Base-by-base conservation (phyloP, 2,329 filamentous ascomycete genomes). In the Trichoderma sp. region DNA sequence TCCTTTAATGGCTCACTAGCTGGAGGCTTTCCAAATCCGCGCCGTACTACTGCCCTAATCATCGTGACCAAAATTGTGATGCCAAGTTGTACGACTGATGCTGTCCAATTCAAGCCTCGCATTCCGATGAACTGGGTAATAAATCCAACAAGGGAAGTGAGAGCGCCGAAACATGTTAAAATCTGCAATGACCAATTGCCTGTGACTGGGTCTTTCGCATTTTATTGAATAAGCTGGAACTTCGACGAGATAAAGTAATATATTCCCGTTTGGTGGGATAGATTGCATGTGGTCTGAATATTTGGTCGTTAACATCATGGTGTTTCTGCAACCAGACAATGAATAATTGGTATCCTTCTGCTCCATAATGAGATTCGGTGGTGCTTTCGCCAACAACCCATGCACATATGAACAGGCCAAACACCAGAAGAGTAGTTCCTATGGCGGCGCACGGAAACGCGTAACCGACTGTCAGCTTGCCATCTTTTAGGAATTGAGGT, bases 311-410 rank as follows among this genome's bases (percentile, higher is more conserved):
- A 1, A 68, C 59, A 2, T 37, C 52, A 2, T 52, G n/a, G 4
- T 12, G 29, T 17, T 52, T 53, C 13, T 79, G 77, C 0, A 80
- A 54, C 76, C 76, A 79, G 4, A 76, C 50, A 3, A 77, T 8
- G 59, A 48, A 32, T 34, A 63, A 4, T 52, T 70, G 2, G 2
- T 9, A 17, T 0, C 5, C 5, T 1, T 17, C 3, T 15, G 69
- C 63, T 17, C 39, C 35, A 19, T 73, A 76, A 4, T 27, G 61
- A 0, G 50, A 67, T 68, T 80, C 75, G 2, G 29, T 27, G 0
- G 77, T 78, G 50, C 76, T 76, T 9, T 54, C 63, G 25, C 79
- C 75, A 3, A 80, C 74, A 2, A 79, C 74, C 53, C 74, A 72
- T 0, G 73, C 72, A 60, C 77, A 80, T 1, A 78, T 42, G 0